Conservation (phyloP, 2,329 filamentous ascomycete species). For the Chalaropsis thielavioides region DNA sequence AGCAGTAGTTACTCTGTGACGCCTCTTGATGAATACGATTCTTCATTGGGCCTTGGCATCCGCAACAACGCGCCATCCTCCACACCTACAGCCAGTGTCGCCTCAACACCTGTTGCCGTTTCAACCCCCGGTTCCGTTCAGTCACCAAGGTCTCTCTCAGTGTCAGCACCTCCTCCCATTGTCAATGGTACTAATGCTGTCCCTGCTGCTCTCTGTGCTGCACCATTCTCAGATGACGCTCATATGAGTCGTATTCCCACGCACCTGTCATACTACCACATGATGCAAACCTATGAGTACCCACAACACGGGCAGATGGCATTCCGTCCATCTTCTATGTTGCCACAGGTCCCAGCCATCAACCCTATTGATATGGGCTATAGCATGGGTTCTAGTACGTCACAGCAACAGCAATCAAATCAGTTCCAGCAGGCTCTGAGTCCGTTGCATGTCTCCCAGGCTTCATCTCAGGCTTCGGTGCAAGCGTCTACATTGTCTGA, state of each 20-base stretch:
- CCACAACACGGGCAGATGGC: conserved; percentile 1
- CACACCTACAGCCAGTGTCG: conserved; percentile 2
- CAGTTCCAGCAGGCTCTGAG: conserved; percentile 1
- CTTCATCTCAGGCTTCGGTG: not conserved
- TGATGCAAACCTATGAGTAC: conserved; percentile 8
- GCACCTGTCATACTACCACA: conserved; percentile 6
- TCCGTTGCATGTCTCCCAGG: not conserved
- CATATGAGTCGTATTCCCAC: not conserved
- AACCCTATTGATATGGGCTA: not conserved
- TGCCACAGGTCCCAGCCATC: not conserved
- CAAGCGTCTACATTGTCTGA: not conserved
- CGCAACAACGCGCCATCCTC: not conserved
- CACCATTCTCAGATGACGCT: not conserved
- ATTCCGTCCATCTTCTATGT: conserved; percentile 1
- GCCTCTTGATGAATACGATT: not conserved
- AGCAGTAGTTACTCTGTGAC: not conserved
- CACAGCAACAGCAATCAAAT: conserved; percentile 6
- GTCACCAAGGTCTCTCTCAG: not conserved
- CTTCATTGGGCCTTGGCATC: conserved; percentile 9
- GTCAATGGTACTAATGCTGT: conserved; percentile 14
- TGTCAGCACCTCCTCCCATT: conserved; percentile 13
- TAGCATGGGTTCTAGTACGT: not conserved
- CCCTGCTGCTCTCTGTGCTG: not conserved
- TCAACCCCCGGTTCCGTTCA: not conserved
- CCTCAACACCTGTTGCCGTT: conserved; percentile 8